Base-by-base conservation (phyloP, 495 filamentous ascomycete species). In the Cryomyces antarcticus region DNA sequence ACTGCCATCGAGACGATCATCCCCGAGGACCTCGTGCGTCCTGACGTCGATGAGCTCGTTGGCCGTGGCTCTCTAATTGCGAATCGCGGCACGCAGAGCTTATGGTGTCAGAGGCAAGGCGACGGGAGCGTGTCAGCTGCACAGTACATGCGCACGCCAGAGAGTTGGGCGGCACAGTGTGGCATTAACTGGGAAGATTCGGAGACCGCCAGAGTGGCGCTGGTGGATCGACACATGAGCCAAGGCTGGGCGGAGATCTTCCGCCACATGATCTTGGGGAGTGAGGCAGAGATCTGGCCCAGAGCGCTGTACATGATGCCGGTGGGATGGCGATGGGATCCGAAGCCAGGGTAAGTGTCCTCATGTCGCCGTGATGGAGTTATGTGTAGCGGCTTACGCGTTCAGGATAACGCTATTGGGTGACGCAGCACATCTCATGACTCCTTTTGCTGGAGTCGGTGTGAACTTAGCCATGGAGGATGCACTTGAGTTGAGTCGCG, bases 361-460 rank as follows among this genome's bases (percentile, higher is more conserved):
- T 24, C 17, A 24, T 24, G 2, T 24, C 17, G 17, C 17, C 17
- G 17, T 1, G 17, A 24, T 2, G 17, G 17, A 24, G 17, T 24
- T 2, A 2, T 24, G 17, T 2, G 17, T 2, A 24, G 17, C 17
- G 2, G 17, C 17, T 24, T 24, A 24, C 17, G 17, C 17, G 17
- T 24, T 24, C 17, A 24, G 17, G 5, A 55, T 69, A 5, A 72
- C 73, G 4, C 50, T 78, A 9, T 57, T 76, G 33, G 75, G 75
- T 5, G 73, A 78, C 55, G 70, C 75, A 4, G 75, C 75, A 7
- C 71, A 79, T 48, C 47, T 77, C 4, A 73, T 74, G 71, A 68
- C 66, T 4, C 72, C 72, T 0, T 75, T 70, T 48, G 70, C 68
- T 0, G 75, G 75, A n/a, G 70, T 69, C 13, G 74, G 75, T 3